Conservation (phyloP, 2,329 filamentous ascomycete genomes). For the Rosellinia necatrix region DNA sequence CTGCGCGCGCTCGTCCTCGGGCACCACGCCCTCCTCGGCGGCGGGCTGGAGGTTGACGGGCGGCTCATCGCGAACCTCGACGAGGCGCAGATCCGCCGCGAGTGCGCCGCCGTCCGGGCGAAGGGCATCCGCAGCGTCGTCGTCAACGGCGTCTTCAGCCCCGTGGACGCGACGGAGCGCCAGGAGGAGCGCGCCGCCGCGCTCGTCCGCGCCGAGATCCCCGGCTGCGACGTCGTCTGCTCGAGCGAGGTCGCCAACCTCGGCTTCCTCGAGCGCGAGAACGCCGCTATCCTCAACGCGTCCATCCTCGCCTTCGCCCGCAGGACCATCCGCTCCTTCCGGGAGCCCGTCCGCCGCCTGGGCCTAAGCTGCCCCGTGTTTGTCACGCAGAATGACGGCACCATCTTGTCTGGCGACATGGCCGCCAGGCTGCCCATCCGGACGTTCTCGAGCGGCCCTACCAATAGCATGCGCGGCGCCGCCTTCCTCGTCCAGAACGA, state of each 20-base stretch:
- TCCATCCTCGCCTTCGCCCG: constrained; percentile 63
- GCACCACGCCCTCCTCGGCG: constrained; percentile 51
- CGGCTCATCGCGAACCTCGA: constrained; percentile 51
- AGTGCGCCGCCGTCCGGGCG: constrained; percentile 46
- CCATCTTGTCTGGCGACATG: constrained; percentile 57
- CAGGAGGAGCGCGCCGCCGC: constrained; percentile 55
- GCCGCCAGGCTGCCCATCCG: constrained; percentile 62
- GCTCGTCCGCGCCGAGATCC: constrained; percentile 47
- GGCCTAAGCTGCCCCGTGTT: constrained; percentile 60
- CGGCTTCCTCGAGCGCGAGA: constrained; percentile 65
- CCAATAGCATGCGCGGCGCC: constrained; percentile 67
- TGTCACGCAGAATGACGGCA: constrained; percentile 68
- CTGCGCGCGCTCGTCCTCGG: constrained; percentile 53
- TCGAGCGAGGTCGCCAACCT: constrained; percentile 58
- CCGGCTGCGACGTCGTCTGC: constrained; percentile 52
- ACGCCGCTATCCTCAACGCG: constrained; percentile 67
- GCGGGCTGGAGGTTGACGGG: constrained; percentile 59
- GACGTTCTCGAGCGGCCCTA: constrained; percentile 66
- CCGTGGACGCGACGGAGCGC: constrained; percentile 52
- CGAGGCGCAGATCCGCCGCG: constrained; percentile 45
- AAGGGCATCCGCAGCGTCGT: constrained; percentile 54
- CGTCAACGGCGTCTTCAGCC: constrained; percentile 56
- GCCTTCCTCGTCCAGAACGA: constrained; percentile 57
- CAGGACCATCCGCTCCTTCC: constrained; percentile 61
- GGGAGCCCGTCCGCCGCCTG: constrained; percentile 54